A percentile compares a stretch with the other conserved stretches of the same genome.
phyloP scores from a whole-genome alignment of 192 early-diverging fungal species.

The Backusella sp. region DNA sequence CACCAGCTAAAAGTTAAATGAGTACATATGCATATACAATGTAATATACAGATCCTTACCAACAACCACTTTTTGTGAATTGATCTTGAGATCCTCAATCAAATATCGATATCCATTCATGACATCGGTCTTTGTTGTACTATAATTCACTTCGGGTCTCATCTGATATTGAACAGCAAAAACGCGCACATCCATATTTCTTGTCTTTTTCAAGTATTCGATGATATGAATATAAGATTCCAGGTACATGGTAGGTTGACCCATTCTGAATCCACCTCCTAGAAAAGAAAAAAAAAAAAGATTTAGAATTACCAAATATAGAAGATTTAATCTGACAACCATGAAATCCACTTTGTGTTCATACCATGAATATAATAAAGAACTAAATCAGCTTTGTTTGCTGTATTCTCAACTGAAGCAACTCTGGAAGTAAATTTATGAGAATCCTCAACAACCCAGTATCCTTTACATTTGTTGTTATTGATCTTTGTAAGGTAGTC shows the following conservation, averaged over 20 bases:
- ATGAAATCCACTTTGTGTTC: background rate
- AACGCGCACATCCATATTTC: background rate
- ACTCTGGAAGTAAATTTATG: background rate
- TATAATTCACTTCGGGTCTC: background rate
- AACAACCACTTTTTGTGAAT: conserved; percentile 11
- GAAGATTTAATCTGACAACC: background rate
- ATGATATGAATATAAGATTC: conserved; percentile 16
- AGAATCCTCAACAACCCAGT: conserved; percentile 2
- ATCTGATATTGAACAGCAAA: conserved; percentile 11
- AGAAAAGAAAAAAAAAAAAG: background rate
- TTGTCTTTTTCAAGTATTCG: background rate
- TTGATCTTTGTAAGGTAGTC: conserved; percentile 3
- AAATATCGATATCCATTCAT: conserved; percentile 19
- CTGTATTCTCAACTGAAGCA: background rate
- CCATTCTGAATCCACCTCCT: conserved; percentile 20
- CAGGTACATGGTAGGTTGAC: conserved; percentile 11
- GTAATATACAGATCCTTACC: background rate
- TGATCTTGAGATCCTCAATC: conserved; percentile 8
- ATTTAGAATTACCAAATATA: background rate
- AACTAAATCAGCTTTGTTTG: conserved; percentile 9
- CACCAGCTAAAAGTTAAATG: conserved; percentile 1
- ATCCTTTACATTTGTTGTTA: background rate
- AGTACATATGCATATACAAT: background rate
- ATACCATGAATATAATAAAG: conserved; percentile 23
- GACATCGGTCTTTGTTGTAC: background rate